phyloP scores from a whole-genome alignment of 768 basidiomycete species.

The Boletus fagicola region DNA sequence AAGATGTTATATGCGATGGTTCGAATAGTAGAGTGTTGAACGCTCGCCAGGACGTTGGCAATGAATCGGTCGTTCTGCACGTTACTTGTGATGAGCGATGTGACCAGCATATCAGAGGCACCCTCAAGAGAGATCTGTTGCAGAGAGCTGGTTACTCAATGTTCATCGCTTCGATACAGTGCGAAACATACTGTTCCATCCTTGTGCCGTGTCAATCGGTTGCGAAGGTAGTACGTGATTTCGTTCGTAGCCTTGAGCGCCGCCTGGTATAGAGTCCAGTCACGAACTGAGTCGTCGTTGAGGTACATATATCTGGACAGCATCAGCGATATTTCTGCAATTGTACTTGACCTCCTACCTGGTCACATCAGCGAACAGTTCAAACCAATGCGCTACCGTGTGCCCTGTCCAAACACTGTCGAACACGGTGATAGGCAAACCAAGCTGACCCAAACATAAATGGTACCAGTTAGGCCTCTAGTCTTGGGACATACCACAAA shows the following conservation, averaged over 20 bases:
- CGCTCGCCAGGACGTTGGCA: conserved; percentile 11
- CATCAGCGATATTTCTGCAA: neutral
- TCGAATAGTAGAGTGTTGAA: conserved; percentile 17
- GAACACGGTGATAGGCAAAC: conserved; percentile 37
- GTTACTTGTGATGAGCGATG: conserved; percentile 23
- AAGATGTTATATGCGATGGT: conserved; percentile 51
- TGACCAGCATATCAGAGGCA: conserved; percentile 21
- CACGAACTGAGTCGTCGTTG: conserved; percentile 30
- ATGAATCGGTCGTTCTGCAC: conserved; percentile 24
- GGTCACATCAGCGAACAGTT: conserved; percentile 48
- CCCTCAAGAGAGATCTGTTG: conserved; percentile 19
- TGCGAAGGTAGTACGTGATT: conserved; percentile 25
- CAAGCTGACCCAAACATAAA: conserved; percentile 6
- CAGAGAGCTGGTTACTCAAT: neutral
- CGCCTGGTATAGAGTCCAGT: conserved; percentile 34
- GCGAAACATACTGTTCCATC: conserved; percentile 21
- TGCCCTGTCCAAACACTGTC: conserved; percentile 39
- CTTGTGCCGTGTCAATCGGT: conserved; percentile 19
- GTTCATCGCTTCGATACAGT: neutral
- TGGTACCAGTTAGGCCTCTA: neutral
- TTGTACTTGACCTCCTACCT: conserved; percentile 22
- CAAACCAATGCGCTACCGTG: conserved; percentile 42
- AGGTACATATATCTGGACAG: conserved; percentile 37
- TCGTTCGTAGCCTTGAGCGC: conserved; percentile 27
- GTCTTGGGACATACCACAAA: conserved; percentile 45